Evolutionary conservation across 148 eudicot genomes (phyloP).

Genomic region (Mesembryanthemum crystallinum): DNA sequence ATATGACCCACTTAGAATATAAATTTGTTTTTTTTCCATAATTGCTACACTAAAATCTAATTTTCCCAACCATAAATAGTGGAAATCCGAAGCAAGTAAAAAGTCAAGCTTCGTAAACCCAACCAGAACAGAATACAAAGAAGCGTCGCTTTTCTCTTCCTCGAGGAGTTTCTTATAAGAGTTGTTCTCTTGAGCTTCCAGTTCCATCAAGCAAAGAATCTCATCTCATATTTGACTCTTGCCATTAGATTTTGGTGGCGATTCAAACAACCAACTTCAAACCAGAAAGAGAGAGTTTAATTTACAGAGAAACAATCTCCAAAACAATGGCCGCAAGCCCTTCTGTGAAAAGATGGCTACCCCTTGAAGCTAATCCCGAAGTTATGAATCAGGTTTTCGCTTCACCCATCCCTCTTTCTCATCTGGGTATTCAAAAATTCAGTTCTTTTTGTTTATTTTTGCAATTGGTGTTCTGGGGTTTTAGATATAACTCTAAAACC

Average conservation of each 20-base stretch:
- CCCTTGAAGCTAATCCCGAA: conserved; percentile 95
- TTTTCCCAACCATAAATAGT: no score
- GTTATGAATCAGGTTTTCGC: conserved; percentile 81
- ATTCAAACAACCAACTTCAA: background rate
- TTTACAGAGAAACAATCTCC: background rate
- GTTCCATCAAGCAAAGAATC: background rate
- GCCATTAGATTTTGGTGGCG: background rate
- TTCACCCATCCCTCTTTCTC: background rate
- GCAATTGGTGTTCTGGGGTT: background rate
- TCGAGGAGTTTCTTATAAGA: no score
- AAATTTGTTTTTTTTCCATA: no score
- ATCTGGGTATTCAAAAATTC: background rate
- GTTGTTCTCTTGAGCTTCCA: background rate
- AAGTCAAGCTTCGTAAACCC: background rate
- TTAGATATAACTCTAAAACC: background rate
- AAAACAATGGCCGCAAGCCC: conserved; percentile 40
- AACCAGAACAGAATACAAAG: background rate
- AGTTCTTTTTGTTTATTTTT: background rate
- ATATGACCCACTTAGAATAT: no score
- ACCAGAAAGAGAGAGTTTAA: background rate
- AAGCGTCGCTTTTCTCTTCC: background rate
- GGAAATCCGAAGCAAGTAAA: background rate
- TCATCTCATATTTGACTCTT: background rate
- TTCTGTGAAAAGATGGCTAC: conserved; percentile 82
- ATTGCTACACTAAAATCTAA: no score